Evolutionary conservation across 169 alveolate species (phyloP).

Genomic region (Babesia bovis): DNA sequence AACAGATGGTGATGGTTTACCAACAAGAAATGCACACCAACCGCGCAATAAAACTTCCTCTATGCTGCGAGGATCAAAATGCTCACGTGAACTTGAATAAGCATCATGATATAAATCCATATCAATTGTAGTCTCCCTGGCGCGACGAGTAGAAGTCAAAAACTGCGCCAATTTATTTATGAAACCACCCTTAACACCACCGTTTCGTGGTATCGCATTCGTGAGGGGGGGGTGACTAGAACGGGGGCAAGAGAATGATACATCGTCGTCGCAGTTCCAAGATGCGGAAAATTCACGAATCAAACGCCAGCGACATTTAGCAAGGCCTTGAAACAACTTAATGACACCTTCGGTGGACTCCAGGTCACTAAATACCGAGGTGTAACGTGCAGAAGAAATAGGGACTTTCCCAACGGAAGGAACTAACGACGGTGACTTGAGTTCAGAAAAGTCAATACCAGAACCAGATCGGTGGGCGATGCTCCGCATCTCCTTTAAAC

Average conservation of each 20-base stretch:
- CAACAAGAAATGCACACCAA: slow-evolving; percentile 18
- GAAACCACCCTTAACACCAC: slow-evolving; percentile 26
- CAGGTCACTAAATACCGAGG: slow-evolving; percentile 28
- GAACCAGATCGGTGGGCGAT: background rate
- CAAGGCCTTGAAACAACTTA: slow-evolving; percentile 28
- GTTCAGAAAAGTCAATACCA: background rate
- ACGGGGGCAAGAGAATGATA: slow-evolving; percentile 13
- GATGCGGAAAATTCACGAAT: slow-evolving; percentile 56
- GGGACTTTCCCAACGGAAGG: background rate
- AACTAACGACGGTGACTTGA: background rate
- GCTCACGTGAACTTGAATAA: background rate
- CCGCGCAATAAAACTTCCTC: slow-evolving; percentile 23
- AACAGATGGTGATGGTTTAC: background rate
- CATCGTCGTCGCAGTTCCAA: slow-evolving; percentile 44
- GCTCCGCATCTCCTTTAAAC: background rate
- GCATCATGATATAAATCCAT: slow-evolving; percentile 36
- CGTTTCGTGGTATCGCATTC: background rate
- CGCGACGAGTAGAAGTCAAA: slow-evolving; percentile 12
- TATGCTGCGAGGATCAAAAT: slow-evolving; percentile 23
- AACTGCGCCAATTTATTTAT: slow-evolving; percentile 43
- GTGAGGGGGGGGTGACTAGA: background rate
- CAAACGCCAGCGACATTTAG: slow-evolving; percentile 57
- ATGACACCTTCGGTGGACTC: slow-evolving; percentile 56
- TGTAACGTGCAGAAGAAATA: background rate
- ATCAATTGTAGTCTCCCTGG: slow-evolving; percentile 27